Base-by-base conservation (phyloP, 169 alveolate species). In the Fabrea salina region DNA sequence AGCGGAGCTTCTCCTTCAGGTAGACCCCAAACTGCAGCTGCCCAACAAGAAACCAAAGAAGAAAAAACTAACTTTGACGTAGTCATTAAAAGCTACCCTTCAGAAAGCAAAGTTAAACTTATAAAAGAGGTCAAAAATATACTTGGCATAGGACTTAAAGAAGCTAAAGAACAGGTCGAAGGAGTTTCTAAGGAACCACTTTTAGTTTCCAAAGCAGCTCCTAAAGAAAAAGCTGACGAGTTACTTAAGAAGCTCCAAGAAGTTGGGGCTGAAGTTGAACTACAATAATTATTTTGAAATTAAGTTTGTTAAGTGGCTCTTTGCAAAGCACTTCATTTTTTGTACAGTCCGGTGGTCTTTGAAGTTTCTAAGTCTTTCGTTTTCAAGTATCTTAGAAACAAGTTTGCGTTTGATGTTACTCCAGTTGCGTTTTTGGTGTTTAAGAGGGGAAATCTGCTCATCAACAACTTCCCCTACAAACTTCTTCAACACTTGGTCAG, bases 101-200 rank as follows among this genome's bases (percentile, higher is more conserved):
- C 90, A 8, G 72, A 56, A 5, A 44, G 59, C 71, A 84, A 84
- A 50, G 74, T 84, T 35, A 71, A 84, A 61, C 75, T 84, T 4
- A 84, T 84, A 35, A 84, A 81, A 53, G 90, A 84, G 37, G 54
- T 84, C 51, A 84, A 85, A 75, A 64, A 76, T 22, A 40, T 84
- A 3, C 58, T 84, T 0, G 66, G 53, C 11, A 64, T 84, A 5
- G 90, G 90, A 4, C 78, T 84, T 3, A 84, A 84, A 72, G 90
- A 84, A 44, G 90, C 90, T 3, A 84, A 84, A 53, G 90, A 84
- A 22, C 43, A 67, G 79, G 85, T 84, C 47, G 90, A 84, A 58
- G 68, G 80, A 16, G 80, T 78, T 7, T 27, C 5, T 16, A 40
- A 5, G n/a, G 57, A 32, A 27, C 90, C 90, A 13, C 53, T 61